Percentiles rank a stretch among this genome's conserved stretches.
Conservation (phyloP, 2,329 filamentous ascomycete species). For the Cordyceps tenuipes region DNA sequence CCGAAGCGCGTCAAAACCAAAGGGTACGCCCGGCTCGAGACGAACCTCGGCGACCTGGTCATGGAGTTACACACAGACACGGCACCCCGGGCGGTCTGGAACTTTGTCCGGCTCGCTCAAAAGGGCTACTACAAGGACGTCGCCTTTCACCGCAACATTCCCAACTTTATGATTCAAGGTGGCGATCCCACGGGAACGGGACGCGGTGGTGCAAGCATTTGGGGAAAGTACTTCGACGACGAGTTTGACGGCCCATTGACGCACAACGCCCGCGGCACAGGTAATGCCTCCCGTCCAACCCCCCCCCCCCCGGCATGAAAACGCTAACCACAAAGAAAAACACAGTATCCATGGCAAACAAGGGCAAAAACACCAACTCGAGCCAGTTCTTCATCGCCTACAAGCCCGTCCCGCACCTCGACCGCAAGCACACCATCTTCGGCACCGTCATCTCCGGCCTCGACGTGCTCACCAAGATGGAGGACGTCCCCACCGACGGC, state of each 20-base stretch:
- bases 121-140: conserved; percentile 84
- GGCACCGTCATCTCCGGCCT: conserved; percentile 72
- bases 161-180: conserved; percentile 95
- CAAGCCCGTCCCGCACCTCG: conserved; percentile 72
- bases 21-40: conserved; percentile 85
- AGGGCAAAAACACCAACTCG: conserved; percentile 95
- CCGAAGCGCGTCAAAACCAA: conserved; percentile 82
- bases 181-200: conserved; percentile 91
- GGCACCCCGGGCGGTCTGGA: conserved; percentile 92
- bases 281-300: conserved; percentile 26
- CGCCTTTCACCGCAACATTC: conserved; percentile 86
- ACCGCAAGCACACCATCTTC: conserved; percentile 97
- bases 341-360: conserved; percentile 80
- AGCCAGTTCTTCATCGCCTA: conserved; percentile 95
- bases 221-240: conserved; percentile 90
- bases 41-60: conserved; percentile 75
- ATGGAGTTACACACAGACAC: conserved; percentile 86
- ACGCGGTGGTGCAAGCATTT: conserved; percentile 80
- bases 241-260: conserved; percentile 84
- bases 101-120: conserved; percentile 81
- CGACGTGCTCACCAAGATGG: conserved; percentile 65
- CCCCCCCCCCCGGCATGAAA: neutral
- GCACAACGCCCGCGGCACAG: conserved; percentile 71
- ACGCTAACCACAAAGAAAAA: neutral
- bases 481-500: conserved; percentile 67